These are phyloP conservation scores for Periconia macrospinosa DNA, from an alignment of 2,329 filamentous ascomycete species.

Conservation along the genomic window DNA sequence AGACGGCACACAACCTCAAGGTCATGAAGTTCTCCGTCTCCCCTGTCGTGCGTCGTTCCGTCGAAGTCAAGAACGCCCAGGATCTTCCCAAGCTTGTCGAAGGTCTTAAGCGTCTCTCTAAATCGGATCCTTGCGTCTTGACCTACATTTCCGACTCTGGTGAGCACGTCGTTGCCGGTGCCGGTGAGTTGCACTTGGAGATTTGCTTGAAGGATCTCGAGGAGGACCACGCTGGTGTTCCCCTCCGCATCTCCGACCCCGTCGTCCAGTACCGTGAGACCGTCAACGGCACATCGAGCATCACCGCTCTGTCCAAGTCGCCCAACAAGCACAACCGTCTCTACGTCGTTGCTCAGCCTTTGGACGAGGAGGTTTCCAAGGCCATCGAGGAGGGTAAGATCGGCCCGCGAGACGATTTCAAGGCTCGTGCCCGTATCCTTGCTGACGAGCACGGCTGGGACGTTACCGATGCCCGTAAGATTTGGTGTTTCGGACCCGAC, in stretches of 20 bases:
- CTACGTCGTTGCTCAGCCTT: constrained; percentile 89
- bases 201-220: constrained; percentile 99
- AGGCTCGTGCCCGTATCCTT: constrained; percentile 92
- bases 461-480: constrained; percentile 99
- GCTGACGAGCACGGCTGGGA: constrained; percentile 99
- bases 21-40: constrained; percentile 99
- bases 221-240: constrained; percentile 98
- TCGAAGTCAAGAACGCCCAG: constrained; percentile 99
- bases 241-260: constrained; percentile 95
- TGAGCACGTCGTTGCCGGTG: constrained; percentile 99
- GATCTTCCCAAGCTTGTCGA: constrained; percentile 99
- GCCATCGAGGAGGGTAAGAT: constrained; percentile 94
- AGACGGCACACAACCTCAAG: constrained; percentile 99
- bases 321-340: constrained; percentile 99
- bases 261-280: constrained; percentile 99
- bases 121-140: constrained; percentile 98
- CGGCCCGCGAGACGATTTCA: constrained; percentile 95
- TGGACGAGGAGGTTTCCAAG: constrained; percentile 86
- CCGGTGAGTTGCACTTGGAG: constrained; percentile 98
- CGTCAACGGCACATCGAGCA: constrained; percentile 80
- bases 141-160: constrained; percentile 86
- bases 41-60: constrained; percentile 96
- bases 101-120: constrained; percentile 99
- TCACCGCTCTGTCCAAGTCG: constrained; percentile 97
- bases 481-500: constrained; percentile 99